Percentiles rank a stretch among this genome's conserved stretches.
Conservation (phyloP, 345 rosid genomes). For the Fremontodendron californicum region DNA sequence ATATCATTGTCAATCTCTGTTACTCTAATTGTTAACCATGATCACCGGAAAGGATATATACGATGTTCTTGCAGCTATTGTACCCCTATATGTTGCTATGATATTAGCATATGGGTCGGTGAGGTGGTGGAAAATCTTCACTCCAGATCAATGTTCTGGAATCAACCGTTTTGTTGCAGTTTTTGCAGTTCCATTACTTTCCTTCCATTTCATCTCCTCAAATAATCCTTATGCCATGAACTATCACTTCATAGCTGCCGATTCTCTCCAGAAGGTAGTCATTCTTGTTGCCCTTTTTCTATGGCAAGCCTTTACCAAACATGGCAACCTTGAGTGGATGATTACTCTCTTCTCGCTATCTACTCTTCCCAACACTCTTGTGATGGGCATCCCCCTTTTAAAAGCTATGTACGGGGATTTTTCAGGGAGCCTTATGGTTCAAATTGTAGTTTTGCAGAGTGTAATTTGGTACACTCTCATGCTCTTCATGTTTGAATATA, state of each 20-base stretch:
- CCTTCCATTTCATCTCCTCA: constrained; percentile 79
- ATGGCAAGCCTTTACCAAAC: constrained; percentile 58
- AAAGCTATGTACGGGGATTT: constrained; percentile 84
- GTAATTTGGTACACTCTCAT: constrained; percentile 81
- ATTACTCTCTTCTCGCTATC: constrained; percentile 77
- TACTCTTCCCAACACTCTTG: constrained; percentile 78
- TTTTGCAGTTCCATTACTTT: constrained; percentile 77
- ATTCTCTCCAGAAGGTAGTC: constrained; percentile 69
- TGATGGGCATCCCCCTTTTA: constrained; percentile 82
- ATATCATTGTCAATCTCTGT: not conserved
- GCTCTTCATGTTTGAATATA: constrained; percentile 75
- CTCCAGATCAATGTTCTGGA: constrained; percentile 83
- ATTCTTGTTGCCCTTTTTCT: constrained; percentile 63
- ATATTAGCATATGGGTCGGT: constrained; percentile 82
- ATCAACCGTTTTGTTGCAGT: constrained; percentile 86
- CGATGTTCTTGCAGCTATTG: constrained; percentile 77
- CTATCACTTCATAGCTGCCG: constrained; percentile 80
- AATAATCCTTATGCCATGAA: constrained; percentile 76
- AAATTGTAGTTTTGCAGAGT: constrained; percentile 76
- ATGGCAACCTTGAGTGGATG: constrained; percentile 70
- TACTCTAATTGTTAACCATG: constrained; percentile 30
- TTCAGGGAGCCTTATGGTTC: constrained; percentile 73
- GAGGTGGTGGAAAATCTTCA: constrained; percentile 88
- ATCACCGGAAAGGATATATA: constrained; percentile 70
- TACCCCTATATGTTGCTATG: constrained; percentile 85